Base-by-base conservation (phyloP, 805 yeast genomes). In the Danielozyma ontarioensis region DNA sequence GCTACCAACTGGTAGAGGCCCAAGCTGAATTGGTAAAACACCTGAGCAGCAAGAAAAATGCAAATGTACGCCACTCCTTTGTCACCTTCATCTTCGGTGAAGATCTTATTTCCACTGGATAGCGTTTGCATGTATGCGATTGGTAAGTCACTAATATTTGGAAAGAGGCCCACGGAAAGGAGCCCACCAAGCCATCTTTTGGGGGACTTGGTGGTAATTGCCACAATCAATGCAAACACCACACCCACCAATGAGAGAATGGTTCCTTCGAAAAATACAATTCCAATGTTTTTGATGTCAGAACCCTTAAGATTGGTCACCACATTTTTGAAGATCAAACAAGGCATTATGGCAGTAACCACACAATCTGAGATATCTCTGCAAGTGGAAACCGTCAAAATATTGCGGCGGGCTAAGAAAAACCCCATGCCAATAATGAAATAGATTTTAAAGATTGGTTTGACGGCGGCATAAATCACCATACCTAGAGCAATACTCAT, bases 371-470 rank as follows among this genome's bases (percentile, higher is more conserved):
- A 80, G 13, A 86, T 65, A 37, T 81, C 83, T 47, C 83, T 64
- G 26, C 86, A 72, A 17, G 82, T 74, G 17, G 82, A 75, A 16
- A 83, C 85, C 1, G 81, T 65, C 3, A 84, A 60, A 17, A 83
- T 71, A 46, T 83, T 79, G 42, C 59, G 68, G 39, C 67, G 74
- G 3, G 90, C 84, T 5, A 87, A 58, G 26, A 66, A 52, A 42
- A 66, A 82, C 8, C 96, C 96, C 11, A 78, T 57, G 4, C 69
- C 77, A 4, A 83, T 72, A 50, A 83, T 80, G 44, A 83, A 59
- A 48, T 85, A 83, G 43, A 86, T 83, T 57, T 87, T 87, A 58
- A 85, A 70, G 37, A 86, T 80, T n/a, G 96, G 96, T 62, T 85
- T 86, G 35, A 82, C 80, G 0, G 95, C 76, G 16, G 85, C 72